Evolutionary conservation across 176 grass and related monocot genomes (phyloP), one percentile per base, ranked within the genome.

Genomic region (Triticum aestivum): DNA sequence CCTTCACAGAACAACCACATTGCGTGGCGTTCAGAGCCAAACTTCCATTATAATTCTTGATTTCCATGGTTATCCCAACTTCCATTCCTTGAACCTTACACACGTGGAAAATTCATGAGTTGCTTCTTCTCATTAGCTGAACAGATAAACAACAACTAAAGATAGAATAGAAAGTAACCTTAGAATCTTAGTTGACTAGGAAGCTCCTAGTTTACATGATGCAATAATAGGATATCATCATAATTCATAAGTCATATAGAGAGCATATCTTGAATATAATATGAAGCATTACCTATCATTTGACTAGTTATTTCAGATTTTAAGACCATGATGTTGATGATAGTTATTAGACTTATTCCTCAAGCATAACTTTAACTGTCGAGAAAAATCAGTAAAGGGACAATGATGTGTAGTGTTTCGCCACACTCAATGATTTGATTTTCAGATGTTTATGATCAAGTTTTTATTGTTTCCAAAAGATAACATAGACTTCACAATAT

Each of bases 21-120:
- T 94, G 86, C 0, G 35, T 87, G 63, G 92, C 84, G 83, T 82
- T 74, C 12, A 98, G 84, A 62, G 89, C 70, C 77, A 98, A 84
- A 88, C 88, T 89, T 65, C 97, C 94, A 87, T 94, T 94, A 21
- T 82, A 79, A 81, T 87, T 92, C 81, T 89, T 95, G 58, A 98
- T 91, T 75, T 71, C 87, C 92, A 94, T 94, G 47, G 86, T 98
- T 81, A 89, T 91, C 20, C 90, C 90, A 85, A 96, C 92, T 89
- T 96, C 90, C 93, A 98, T 92, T 93, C 97, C 97, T 94, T 92
- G 92, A 83, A 96, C 90, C 97, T 98, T 96, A 81, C 30, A 96
- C 78, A 71, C 14, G 89, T 23, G 45, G 74, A 88, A 69, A 83
- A 88, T 69, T 64, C 54, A 82, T 73, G 56, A 83, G 33, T 62